Percentiles rank a stretch among this genome's conserved stretches.
phyloP scores from a whole-genome alignment of 2,329 filamentous ascomycete genomes.

The Aspergillus novoparasiticus region DNA sequence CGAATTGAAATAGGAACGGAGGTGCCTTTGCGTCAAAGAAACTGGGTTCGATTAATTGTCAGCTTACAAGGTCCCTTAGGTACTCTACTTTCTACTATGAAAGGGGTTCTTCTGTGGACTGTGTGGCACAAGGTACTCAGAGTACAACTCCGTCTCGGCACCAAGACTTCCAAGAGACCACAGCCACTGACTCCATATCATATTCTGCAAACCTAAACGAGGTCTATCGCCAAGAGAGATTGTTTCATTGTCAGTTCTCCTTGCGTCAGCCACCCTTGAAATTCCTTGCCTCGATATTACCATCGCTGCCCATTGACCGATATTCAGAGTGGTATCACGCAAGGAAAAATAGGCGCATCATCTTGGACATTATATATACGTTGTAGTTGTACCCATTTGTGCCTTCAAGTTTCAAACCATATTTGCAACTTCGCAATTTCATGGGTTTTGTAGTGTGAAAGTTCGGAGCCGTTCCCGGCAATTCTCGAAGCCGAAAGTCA shows the following conservation, averaged over 20 bases:
- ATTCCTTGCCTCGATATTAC: background rate
- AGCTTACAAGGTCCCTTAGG: background rate
- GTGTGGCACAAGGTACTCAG: background rate
- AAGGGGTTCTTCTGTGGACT: background rate
- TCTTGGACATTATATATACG: background rate
- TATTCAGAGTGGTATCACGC: background rate
- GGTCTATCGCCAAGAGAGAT: background rate
- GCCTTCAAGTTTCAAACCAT: background rate
- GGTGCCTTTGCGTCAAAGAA: background rate
- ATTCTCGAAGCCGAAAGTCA: background rate
- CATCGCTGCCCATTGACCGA: background rate
- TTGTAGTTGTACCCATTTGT: too few relatives aligned
- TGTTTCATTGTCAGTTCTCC: background rate
- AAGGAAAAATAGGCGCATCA: background rate
- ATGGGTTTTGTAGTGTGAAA: too few relatives aligned
- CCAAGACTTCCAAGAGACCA: background rate
- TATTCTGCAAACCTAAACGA: background rate
- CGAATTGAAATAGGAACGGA: background rate
- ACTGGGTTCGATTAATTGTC: too few relatives aligned
- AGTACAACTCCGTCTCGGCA: background rate
- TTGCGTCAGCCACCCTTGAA: background rate
- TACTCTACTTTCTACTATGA: too few relatives aligned
- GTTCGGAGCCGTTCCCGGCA: background rate
- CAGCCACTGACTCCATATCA: background rate
- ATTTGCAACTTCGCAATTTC: background rate